Evolutionary conservation across 1,284 basidiomycete genomes (phyloP).

Genomic region (Xerocomus cyaneibrunnescens): DNA sequence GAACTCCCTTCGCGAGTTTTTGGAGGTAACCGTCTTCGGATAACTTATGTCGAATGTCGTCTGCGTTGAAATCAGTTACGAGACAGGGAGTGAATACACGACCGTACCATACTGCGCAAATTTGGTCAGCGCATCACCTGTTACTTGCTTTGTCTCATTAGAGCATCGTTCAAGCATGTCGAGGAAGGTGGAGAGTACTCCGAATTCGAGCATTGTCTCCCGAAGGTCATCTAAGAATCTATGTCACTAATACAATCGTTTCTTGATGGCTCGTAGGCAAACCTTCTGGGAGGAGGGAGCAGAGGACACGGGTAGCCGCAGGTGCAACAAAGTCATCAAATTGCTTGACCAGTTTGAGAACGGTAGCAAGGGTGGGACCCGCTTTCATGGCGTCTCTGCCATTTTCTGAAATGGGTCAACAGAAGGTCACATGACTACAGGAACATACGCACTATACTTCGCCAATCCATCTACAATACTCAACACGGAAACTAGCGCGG

Average conservation of each 20-base stretch:
- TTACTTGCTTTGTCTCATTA: slow-evolving; percentile 16
- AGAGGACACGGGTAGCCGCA: slow-evolving; percentile 27
- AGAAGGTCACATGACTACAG: neutral
- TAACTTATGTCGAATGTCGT: slow-evolving; percentile 11
- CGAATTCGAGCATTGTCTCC: slow-evolving; percentile 15
- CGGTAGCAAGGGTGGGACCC: slow-evolving; percentile 8
- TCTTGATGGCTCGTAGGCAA: neutral
- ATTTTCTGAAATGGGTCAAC: slow-evolving; percentile 4
- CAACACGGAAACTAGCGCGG: slow-evolving; percentile 23
- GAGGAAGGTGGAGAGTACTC: slow-evolving; percentile 17
- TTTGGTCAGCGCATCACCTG: slow-evolving; percentile 13
- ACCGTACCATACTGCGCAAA: slow-evolving; percentile 24
- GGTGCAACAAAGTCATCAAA: slow-evolving; percentile 34
- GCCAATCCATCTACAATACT: slow-evolving; percentile 23
- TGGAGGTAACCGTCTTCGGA: slow-evolving; percentile 7
- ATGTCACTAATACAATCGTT: neutral
- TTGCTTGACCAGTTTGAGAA: slow-evolving; percentile 22
- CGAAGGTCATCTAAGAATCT: slow-evolving; percentile 21
- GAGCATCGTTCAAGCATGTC: slow-evolving; percentile 28
- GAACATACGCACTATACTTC: slow-evolving; percentile 14
- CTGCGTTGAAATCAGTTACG: slow-evolving; percentile 9
- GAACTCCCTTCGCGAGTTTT: slow-evolving; percentile 19
- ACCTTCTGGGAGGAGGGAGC: slow-evolving; percentile 29
- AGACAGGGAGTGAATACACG: neutral
- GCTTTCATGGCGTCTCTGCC: slow-evolving; percentile 12